Percentiles rank a stretch among this genome's conserved stretches.
phyloP scores from a whole-genome alignment of 2,329 filamentous ascomycete genomes.

The Ophiostoma perfectum region DNA sequence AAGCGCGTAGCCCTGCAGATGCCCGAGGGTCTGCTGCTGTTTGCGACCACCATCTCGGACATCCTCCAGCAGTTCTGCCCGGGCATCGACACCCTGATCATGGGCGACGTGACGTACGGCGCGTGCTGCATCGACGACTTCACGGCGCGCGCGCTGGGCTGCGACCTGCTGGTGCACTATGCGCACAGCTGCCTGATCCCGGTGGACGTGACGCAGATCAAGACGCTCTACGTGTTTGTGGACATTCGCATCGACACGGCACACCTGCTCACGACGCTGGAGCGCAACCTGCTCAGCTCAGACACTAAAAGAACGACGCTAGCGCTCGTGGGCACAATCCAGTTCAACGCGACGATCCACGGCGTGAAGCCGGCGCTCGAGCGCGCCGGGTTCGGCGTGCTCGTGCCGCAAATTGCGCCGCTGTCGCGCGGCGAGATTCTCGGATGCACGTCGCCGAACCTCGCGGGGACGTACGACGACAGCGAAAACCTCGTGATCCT shows the following conservation, averaged over 20 bases:
- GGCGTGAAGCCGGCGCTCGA: conserved; percentile 73
- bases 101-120: conserved; percentile 98
- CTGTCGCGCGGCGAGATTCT: conserved; percentile 93
- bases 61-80: conserved; percentile 93
- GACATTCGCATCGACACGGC: conserved; percentile 92
- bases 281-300: conserved; percentile 77
- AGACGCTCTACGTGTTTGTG: conserved; percentile 96
- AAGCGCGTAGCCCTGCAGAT: conserved; percentile 92
- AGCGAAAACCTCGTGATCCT: conserved; percentile 66
- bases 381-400: conserved; percentile 73
- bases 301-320: conserved; percentile 87
- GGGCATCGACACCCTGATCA: conserved; percentile 87
- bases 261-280: conserved; percentile 79
- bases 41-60: conserved; percentile 95
- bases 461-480: conserved; percentile 40
- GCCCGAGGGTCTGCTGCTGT: conserved; percentile 89
- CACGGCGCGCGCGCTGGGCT: conserved; percentile 87
- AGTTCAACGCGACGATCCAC: conserved; percentile 97
- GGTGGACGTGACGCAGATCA: conserved; percentile 92
- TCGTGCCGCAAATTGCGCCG: conserved; percentile 89
- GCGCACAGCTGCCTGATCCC: conserved; percentile 95
- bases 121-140: conserved; percentile 99
- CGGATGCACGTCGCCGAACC: conserved; percentile 82
- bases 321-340: conserved; percentile 92
- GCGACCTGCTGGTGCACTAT: conserved; percentile 92